Percentiles rank a stretch among this genome's conserved stretches.
Conservation (phyloP, 805 yeast species). For the Kuraishia floccosa region DNA sequence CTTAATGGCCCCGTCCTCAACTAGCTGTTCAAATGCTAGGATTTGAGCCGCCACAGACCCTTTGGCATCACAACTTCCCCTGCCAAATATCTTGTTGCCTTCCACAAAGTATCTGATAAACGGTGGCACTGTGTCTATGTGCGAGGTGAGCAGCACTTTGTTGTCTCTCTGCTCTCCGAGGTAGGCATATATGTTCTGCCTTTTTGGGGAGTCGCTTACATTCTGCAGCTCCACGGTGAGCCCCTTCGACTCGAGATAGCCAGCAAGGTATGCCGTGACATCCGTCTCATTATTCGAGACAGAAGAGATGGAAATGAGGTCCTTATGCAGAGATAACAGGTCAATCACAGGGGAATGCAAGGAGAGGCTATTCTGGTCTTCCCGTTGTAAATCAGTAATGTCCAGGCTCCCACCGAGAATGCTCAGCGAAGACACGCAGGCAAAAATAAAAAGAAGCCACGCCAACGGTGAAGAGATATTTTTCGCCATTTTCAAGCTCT, state of each 20-base stretch:
- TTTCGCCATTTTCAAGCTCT: too few relatives aligned
- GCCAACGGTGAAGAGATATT: too few relatives aligned
- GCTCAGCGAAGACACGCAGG: too few relatives aligned
- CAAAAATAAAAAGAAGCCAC: too few relatives aligned
- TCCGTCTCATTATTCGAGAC: slow-evolving; percentile 20
- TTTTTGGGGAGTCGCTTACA: slow-evolving; percentile 17
- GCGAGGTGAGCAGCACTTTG: slow-evolving; percentile 44
- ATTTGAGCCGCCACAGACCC: slow-evolving; percentile 58
- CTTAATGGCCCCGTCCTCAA: slow-evolving; percentile 20
- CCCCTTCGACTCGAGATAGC: slow-evolving; percentile 28
- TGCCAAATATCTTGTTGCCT: slow-evolving; percentile 43
- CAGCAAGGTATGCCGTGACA: slow-evolving; percentile 26
- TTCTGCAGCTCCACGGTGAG: slow-evolving; percentile 38
- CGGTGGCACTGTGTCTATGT: slow-evolving; percentile 68
- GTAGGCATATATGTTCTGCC: slow-evolving; percentile 50
- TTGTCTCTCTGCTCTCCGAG: slow-evolving; percentile 31
- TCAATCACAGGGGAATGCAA: too few relatives aligned
- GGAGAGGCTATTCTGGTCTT: too few relatives aligned
- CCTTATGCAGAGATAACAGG: slow-evolving; percentile 23
- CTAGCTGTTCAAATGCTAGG: slow-evolving; percentile 37
- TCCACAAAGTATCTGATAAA: slow-evolving; percentile 36
- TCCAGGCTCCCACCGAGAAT: too few relatives aligned
- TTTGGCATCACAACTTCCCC: slow-evolving; percentile 67
- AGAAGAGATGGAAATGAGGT: slow-evolving; percentile 22
- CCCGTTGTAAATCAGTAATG: too few relatives aligned